Percentiles rank a stretch among this genome's conserved stretches.
Conservation (phyloP, 257 asterid species). For the Solanum dulcamara region DNA sequence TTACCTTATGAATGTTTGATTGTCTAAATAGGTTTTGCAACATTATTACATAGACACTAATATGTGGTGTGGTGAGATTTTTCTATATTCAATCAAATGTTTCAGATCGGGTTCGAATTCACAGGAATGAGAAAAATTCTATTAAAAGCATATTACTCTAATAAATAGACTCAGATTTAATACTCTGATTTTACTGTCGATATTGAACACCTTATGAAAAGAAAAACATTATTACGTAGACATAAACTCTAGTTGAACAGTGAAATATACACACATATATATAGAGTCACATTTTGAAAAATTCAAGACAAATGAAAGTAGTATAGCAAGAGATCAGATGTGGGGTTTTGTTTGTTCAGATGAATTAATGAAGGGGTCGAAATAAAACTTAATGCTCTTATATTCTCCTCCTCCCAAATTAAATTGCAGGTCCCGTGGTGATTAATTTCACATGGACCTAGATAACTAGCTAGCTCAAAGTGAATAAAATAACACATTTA, state of each 20-base stretch:
- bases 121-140: too few species aligned
- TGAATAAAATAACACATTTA: neutral
- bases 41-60: neutral
- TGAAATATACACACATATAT: neutral
- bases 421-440: neutral
- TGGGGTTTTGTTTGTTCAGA: neutral
- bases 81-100: rapidly evolving
- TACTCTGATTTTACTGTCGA: too few species aligned
- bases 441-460: neutral
- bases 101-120: neutral
- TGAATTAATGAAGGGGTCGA: neutral
- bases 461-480: neutral
- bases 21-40: neutral
- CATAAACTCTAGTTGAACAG: neutral
- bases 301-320: neutral
- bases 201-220: too few species aligned
- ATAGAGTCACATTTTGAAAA: neutral
- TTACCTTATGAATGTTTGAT: neutral
- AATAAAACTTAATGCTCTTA: neutral
- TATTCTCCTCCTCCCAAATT: neutral
- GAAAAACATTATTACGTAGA: neutral
- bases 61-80: too few species aligned
- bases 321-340: neutral
- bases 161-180: too few species aligned
- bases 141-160: too few species aligned